phyloP scores from a whole-genome alignment of 805 yeast species.

The Wickerhamiella occidentalis region DNA sequence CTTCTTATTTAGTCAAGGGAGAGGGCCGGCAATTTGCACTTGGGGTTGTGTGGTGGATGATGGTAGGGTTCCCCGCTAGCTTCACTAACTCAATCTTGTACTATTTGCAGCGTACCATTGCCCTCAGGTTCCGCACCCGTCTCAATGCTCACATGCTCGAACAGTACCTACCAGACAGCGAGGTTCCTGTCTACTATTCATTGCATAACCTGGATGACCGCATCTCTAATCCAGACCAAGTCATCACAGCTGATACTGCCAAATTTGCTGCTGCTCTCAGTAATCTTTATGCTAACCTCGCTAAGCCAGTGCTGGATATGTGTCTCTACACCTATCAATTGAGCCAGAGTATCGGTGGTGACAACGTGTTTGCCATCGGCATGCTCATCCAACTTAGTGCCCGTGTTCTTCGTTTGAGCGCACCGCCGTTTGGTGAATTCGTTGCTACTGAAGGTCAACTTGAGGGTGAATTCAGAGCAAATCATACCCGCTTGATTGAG shows the following conservation, averaged over 20 bases:
- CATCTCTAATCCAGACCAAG: slow-evolving; percentile 67
- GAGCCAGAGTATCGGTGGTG: slow-evolving; percentile 42
- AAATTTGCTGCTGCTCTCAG: slow-evolving; percentile 62
- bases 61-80: slow-evolving; percentile 77
- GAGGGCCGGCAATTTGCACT: slow-evolving; percentile 51
- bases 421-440: slow-evolving; percentile 81
- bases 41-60: slow-evolving; percentile 63
- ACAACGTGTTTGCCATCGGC: slow-evolving; percentile 63
- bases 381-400: slow-evolving; percentile 73
- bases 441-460: slow-evolving; percentile 63
- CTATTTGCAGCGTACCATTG: slow-evolving; percentile 29
- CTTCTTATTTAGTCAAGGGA: slow-evolving; percentile 66
- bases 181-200: slow-evolving; percentile 60
- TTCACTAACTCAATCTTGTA: slow-evolving; percentile 56
- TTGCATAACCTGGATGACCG: slow-evolving; percentile 47
- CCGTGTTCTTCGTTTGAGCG: slow-evolving; percentile 53
- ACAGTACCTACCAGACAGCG: slow-evolving; percentile 56
- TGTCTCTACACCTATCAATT: slow-evolving; percentile 69
- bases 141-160: slow-evolving; percentile 54
- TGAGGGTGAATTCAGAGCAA: slow-evolving; percentile 73
- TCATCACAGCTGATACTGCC: slow-evolving; percentile 69
- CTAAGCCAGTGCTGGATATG: slow-evolving; percentile 74
- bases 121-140: slow-evolving; percentile 42
- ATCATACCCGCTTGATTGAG: slow-evolving; percentile 68
- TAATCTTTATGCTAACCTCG: slow-evolving; percentile 64